Percentiles rank a stretch among this genome's conserved stretches.
phyloP scores from a whole-genome alignment of 176 grass and related monocot genomes.

The Tillandsia fasciculata region DNA sequence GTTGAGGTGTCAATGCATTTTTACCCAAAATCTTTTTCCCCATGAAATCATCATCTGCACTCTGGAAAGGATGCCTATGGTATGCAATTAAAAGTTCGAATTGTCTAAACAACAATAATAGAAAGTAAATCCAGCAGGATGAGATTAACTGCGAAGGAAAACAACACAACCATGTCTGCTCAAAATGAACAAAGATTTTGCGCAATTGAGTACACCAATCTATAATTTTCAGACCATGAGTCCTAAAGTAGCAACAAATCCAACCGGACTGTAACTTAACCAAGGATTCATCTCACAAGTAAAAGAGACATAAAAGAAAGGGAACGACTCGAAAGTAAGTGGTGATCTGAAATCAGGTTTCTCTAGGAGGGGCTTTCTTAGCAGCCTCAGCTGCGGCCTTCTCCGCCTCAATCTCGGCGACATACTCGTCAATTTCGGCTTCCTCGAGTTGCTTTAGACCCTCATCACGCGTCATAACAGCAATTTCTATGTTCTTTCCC shows the following conservation, averaged over 20 bases:
- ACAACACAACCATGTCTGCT: background rate
- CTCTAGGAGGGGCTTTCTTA: conserved; percentile 47
- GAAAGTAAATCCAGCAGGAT: background rate
- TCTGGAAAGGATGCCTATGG: background rate
- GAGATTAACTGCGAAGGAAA: background rate
- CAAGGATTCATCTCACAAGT: background rate
- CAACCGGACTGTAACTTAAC: background rate
- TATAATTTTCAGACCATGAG: background rate
- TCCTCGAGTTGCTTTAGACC: conserved; percentile 56
- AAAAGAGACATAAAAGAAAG: background rate
- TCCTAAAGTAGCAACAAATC: background rate
- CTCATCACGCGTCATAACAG: conserved; percentile 45
- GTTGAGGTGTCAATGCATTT: too few species aligned
- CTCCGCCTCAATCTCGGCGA: conserved; percentile 76
- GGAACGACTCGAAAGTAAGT: background rate
- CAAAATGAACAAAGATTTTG: background rate
- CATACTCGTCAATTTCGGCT: conserved; percentile 60
- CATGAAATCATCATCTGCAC: too few species aligned
- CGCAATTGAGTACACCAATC: background rate
- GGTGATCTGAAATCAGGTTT: conserved; percentile 24
- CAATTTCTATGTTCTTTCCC: conserved; percentile 76
- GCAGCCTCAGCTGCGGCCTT: conserved; percentile 81
- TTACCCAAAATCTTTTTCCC: too few species aligned
- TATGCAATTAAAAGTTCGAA: background rate
- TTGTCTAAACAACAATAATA: background rate